Base-by-base conservation (phyloP, 179 eudicot species). In the Silene coronaria region DNA sequence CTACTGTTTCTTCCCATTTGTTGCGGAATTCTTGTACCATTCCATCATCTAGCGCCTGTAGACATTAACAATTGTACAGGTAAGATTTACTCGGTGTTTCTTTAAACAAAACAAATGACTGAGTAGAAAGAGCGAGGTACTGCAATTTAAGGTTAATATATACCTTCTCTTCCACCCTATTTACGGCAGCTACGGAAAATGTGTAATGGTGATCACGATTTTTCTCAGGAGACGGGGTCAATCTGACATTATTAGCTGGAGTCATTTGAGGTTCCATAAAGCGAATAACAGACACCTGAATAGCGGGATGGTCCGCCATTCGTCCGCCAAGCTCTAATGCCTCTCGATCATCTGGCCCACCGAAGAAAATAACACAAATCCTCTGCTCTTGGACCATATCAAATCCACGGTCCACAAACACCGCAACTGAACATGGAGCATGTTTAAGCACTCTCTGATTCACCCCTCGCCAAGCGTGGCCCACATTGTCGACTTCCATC, bases 271-370 rank as follows among this genome's bases (percentile, higher is more conserved):
- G 72, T 72, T 82, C 79, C 0, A 75, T 70, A 26, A 92, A 86
- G 67, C 93, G 88, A 9, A 82, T 45, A 5, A 90, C 81, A 11
- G 82, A 78, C 57, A 88, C 87, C 51, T 75, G 80, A 72, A 90
- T 81, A 3, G 83, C 85, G 1, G 93, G 96, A 74, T 92, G 97
- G 66, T 89, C 91, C 0, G 85, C 93, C 90, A 92, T 92, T 45
- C 91, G 84, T 0, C 89, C 85, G 1, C 87, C 91, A 17, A 90
- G 59, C 72, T 82, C 88, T 76, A 92, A 67, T 1, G 88, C 93
- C 86, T 85, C 90, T 4, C 93, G 76, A 67, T 86, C 88, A 51
- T 90, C 96, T 0, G 97, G 88, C 59, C 97, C 97, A 24, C 97
- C 96, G 42, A 89, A 87, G 83, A 92, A 92, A 21, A 89, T n/a